phyloP scores from a whole-genome alignment of 257 asterid species.

The Lithospermum erythrorhizon region DNA sequence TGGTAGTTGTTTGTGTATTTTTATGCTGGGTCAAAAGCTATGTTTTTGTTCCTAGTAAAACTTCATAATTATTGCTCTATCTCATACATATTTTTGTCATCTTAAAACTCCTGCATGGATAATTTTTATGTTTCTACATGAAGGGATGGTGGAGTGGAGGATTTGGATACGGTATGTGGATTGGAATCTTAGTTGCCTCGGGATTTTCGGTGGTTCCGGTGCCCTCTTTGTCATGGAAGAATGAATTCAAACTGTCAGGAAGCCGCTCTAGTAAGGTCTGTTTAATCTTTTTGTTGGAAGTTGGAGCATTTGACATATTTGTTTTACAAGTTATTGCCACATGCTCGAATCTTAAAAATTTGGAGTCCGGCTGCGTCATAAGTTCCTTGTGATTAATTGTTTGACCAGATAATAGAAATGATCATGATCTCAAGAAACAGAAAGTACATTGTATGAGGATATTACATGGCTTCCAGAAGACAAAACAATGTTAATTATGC shows the following conservation, averaged over 20 bases:
- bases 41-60: background rate
- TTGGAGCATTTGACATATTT: background rate
- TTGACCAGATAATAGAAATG: too few species aligned
- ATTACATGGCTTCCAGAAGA: background rate
- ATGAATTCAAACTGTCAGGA: slow-evolving; percentile 51
- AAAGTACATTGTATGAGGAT: too few species aligned
- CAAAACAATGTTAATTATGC: background rate
- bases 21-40: background rate
- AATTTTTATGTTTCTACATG: slow-evolving; percentile 13
- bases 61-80: background rate
- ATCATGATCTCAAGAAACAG: too few species aligned
- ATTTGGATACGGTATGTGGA: slow-evolving; percentile 84
- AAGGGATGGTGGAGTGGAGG: slow-evolving; percentile 99
- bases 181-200: slow-evolving; percentile 70
- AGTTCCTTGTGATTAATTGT: background rate
- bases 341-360: background rate
- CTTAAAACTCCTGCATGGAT: background rate
- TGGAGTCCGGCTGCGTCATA: background rate
- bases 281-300: slow-evolving; percentile 17
- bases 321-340: too few species aligned
- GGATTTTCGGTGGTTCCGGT: slow-evolving; percentile 81
- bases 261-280: slow-evolving; percentile 48
- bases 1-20: background rate
- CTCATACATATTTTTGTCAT: background rate
- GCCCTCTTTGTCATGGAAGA: slow-evolving; percentile 66